Evolutionary conservation across 495 filamentous ascomycete species (phyloP), one percentile per base, ranked within the genome.

Genomic region (Podospora pseudopauciseta): DNA sequence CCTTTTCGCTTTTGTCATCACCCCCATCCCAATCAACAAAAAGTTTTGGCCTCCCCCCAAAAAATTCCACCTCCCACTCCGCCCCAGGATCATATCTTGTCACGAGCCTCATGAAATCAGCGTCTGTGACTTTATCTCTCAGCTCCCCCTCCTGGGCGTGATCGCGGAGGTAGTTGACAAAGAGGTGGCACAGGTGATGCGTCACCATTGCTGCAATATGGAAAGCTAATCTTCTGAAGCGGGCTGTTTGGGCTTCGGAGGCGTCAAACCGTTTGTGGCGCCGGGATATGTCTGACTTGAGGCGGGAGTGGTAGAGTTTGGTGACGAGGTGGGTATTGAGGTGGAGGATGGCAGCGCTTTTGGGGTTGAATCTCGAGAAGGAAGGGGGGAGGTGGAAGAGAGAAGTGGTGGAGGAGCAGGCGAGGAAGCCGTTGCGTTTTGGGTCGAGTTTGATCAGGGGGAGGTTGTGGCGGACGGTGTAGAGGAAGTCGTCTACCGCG

Each of bases 171-270:
- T 68, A 74, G 55, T 69, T 71, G 20, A 70, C 63, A 18, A 74
- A 72, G 4, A 74, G 57, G 39, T 74, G 72, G 61, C 72, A 74
- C 3, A 71, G 54, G 56, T 74, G 72, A 59, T 74, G 72, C 1
- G 72, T 69, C 9, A 74, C 70, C 65, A 64, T 69, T 30, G 65
- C 67, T 4, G 65, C 69, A 7, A 71, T 61, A 39, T 74, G 72
- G 65, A 74, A 71, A 53, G 70, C 69, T 18, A 74, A 64, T 1
- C 72, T 65, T 59, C 66, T 49, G 59, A 74, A 74, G 28, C 67
- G 56, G 2, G 32, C 27, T 2, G 67, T 66, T 5, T 69, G 56
- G 13, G 27, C 44, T 0, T 28, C 23, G 15, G 59, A 30, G n/a
- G 65, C 67, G 56, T 67, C 72, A 4, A 67, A 19, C 20, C 63